These are phyloP conservation scores for Grifola frondosa DNA, from an alignment of 1,284 basidiomycete genomes.

Conservation along the genomic window DNA sequence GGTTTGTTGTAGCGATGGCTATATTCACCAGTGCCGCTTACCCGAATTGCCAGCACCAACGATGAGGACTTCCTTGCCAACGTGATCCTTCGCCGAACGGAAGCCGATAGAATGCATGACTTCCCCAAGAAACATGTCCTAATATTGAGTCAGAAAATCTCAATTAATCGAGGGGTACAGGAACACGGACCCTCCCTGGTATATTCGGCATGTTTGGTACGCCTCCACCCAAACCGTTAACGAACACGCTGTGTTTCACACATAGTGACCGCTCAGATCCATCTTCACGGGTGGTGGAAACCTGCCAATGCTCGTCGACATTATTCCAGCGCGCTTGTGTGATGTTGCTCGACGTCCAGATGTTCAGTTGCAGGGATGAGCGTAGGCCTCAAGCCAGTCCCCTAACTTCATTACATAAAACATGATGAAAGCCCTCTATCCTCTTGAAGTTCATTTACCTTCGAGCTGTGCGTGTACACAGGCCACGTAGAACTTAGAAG, in stretches of 20 bases:
- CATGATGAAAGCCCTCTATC: constrained; percentile 27
- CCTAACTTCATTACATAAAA: too few relatives aligned
- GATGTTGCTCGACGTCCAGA: constrained; percentile 47
- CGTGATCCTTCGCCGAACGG: constrained; percentile 34
- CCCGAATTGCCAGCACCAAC: constrained; percentile 42
- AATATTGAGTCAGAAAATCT: too few relatives aligned
- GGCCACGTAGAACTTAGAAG: constrained; percentile 13
- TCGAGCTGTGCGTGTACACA: constrained; percentile 6
- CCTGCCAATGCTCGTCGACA: constrained; percentile 32
- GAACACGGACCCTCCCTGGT: constrained; percentile 23
- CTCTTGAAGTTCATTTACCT: background rate
- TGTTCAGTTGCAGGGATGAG: constrained; percentile 54
- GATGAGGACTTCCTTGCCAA: constrained; percentile 44
- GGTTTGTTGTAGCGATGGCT: too few relatives aligned
- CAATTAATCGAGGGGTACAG: too few relatives aligned
- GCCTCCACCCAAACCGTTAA: constrained; percentile 38
- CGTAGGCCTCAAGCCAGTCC: constrained; percentile 64
- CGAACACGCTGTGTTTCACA: constrained; percentile 26
- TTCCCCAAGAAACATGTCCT: constrained; percentile 5
- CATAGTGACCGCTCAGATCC: constrained; percentile 22
- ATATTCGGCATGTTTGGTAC: constrained; percentile 33
- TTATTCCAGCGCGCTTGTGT: constrained; percentile 27
- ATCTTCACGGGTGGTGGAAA: constrained; percentile 26
- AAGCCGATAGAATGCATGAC: constrained; percentile 40
- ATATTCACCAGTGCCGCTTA: too few relatives aligned